These are phyloP conservation scores for Hemileccinum impolitum DNA, from an alignment of 768 basidiomycete species.

Conservation along the genomic window DNA sequence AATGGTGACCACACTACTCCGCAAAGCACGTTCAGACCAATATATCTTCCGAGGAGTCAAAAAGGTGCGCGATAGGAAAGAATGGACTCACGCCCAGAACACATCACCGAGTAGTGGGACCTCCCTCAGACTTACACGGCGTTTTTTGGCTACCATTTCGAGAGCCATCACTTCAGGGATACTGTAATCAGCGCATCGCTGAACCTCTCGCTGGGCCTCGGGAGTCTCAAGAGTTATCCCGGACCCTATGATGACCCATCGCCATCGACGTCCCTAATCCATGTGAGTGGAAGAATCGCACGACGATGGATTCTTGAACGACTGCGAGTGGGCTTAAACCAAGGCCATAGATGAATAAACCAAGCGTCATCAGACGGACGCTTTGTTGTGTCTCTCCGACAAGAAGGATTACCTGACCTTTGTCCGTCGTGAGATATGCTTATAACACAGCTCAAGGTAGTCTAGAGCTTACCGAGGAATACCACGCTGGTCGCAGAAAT, in stretches of 20 bases:
- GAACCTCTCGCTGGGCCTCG: slow-evolving; percentile 57
- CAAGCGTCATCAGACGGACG: slow-evolving; percentile 69
- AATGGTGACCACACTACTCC: slow-evolving; percentile 79
- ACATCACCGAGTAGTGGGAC: slow-evolving; percentile 68
- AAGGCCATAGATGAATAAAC: slow-evolving; percentile 76
- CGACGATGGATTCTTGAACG: slow-evolving; percentile 81
- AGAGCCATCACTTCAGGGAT: slow-evolving; percentile 60
- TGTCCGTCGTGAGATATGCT: slow-evolving; percentile 5
- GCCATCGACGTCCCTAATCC: slow-evolving; percentile 77
- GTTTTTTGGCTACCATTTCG: slow-evolving; percentile 63
- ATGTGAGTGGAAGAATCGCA: slow-evolving; percentile 74
- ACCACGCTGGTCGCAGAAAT: slow-evolving; percentile 76
- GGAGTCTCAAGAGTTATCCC: slow-evolving; percentile 63
- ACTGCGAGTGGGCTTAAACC: slow-evolving; percentile 80
- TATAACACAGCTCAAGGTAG: neutral
- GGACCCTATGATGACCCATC: slow-evolving; percentile 61
- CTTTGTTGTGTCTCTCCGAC: slow-evolving; percentile 57
- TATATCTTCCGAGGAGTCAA: slow-evolving; percentile 46
- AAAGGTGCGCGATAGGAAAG: neutral
- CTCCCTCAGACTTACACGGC: slow-evolving; percentile 55
- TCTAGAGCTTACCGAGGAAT: slow-evolving; percentile 46
- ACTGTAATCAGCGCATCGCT: slow-evolving; percentile 39
- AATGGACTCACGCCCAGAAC: slow-evolving; percentile 64
- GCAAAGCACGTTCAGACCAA: slow-evolving; percentile 71
- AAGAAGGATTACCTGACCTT: slow-evolving; percentile 66